Base-by-base conservation (phyloP, 345 rosid species). In the Populus davidiana region DNA sequence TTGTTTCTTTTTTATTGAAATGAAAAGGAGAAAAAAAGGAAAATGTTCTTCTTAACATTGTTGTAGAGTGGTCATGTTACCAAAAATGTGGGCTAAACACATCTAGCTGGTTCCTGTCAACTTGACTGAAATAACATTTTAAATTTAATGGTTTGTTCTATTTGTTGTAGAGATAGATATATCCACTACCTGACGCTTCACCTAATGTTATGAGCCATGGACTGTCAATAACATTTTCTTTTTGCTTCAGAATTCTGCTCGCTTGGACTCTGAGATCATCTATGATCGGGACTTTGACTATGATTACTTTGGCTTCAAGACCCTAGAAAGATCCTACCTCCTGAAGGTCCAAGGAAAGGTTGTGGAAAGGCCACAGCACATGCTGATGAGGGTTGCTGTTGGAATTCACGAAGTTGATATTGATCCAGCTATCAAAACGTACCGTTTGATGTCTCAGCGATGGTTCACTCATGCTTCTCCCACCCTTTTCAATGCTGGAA, bases 381-480 rank as follows among this genome's bases (percentile, higher is more conserved):
- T 94, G 98, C 77, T 94, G 77, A 94, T 94, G 98, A 92, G 97
- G 86, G 98, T 94, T 78, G 77, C 93, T 79, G 97, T 91, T 86
- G 98, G 97, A 27, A 89, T 94, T 62, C 97, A 91, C 80, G 91
- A 88, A 73, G 89, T 86, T 77, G 93, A 92, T 72, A 83, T 91
- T 78, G 97, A 91, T 71, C 90, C 96, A 69, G 91, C 69, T 5
- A 83, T 94, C 81, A 84, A 80, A 80, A 92, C 98, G 20, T 94
- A 94, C 80, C 98, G 91, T 77, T 81, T 91, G 87, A 94, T 94
- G 97, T 92, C 97, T 74, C 98, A 94, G 44, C 80, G 98, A 52
- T 92, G 96, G 98, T 94, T 94, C 83, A 94, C 97, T 77, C 98
- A 92, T 89, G 98, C 98, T 61, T 91, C 97, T 70, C 97, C 98